A percentile compares a stretch with the other conserved stretches of the same genome.
These are phyloP conservation scores for Hanseniaspora lindneri DNA, from an alignment of 805 yeast genomes.

Conservation along the genomic window DNA sequence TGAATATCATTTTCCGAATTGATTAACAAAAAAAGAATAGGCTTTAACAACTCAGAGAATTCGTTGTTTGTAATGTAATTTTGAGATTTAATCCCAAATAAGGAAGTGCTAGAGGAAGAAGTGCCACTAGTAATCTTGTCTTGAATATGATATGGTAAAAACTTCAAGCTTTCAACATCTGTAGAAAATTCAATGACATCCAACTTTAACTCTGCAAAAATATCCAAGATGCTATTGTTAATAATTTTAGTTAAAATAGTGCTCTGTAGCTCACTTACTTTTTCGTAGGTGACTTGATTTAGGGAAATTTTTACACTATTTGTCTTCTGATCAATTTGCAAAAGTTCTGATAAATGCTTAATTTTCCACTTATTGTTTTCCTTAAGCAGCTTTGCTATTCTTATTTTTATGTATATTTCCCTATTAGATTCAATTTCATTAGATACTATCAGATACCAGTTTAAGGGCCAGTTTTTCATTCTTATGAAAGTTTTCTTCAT, in stretches of 20 bases:
- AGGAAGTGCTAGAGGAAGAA: neutral
- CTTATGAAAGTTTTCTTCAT: conserved; percentile 27
- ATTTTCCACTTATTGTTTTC: conserved; percentile 27
- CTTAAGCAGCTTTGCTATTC: conserved; percentile 28
- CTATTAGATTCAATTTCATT: conserved; percentile 26
- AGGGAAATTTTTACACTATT: conserved; percentile 17
- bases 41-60: neutral
- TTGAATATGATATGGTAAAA: conserved; percentile 8
- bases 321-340: conserved; percentile 18
- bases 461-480: conserved; percentile 29
- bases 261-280: conserved; percentile 25
- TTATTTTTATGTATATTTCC: conserved; percentile 27
- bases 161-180: neutral
- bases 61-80: conserved; percentile 1
- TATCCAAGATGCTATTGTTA: conserved; percentile 30
- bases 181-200: conserved; percentile 3
- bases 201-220: conserved; percentile 25
- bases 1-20: conserved; percentile 7
- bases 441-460: conserved; percentile 29
- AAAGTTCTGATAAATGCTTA: conserved; percentile 21
- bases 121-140: conserved; percentile 20
- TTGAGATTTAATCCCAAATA: conserved; percentile 12
- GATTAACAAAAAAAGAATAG: conserved; percentile 2
- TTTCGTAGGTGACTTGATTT: conserved; percentile 29
- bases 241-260: conserved; percentile 27